Base-by-base conservation (phyloP, 371 early-diverging fungal genomes). In the Mucor piriformis region DNA sequence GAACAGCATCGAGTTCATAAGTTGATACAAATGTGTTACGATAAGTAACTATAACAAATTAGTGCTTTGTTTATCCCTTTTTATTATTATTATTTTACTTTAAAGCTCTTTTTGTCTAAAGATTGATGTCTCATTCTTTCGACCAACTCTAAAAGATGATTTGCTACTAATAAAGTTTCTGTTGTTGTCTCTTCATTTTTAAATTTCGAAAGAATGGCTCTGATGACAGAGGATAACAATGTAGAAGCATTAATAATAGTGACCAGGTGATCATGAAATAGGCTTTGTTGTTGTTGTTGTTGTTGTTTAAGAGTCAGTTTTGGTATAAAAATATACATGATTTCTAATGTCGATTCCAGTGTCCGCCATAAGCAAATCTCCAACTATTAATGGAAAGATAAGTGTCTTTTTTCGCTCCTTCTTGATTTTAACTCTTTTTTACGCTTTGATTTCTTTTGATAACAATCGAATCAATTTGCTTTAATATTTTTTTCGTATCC, bases 291-390 rank as follows among this genome's bases (percentile, higher is more conserved):
- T 29, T 29, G 29, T 29, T 29, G 29, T 34, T 43, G 49, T 40
- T 33, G n/a, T 2, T 42, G 32, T 18, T 25, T 57, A 23, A 11
- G 21, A 24, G 16, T n/a, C 18, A 62, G 20, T 23, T 62, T 62
- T n/a, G 63, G 63, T 27, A 40, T 51, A 16, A 62, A 62, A 25
- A 62, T 56, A 44, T 42, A 57, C 15, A 62, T 21, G 18, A 62
- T 57, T 20, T 62, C 51, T n/a, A 62, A 27, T 15, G 63, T 57
- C n/a, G 63, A 62, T 21, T 56, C 63, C 3, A 62, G 21, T n/a
- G 63, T 62, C 20, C 49, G 50, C 56, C 56, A 62, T 56, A 62
- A 23, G 20, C 63, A 56, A 44, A 57, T 46, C 40, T 62, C 61
- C 29, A 61, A 20, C 61, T 61, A 32, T 18, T n/a, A 16, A 29